A percentile compares a stretch with the other conserved stretches of the same genome.
Evolutionary conservation across 352 stramenopile genomes (phyloP).

Genomic region (Phytophthora pini): DNA sequence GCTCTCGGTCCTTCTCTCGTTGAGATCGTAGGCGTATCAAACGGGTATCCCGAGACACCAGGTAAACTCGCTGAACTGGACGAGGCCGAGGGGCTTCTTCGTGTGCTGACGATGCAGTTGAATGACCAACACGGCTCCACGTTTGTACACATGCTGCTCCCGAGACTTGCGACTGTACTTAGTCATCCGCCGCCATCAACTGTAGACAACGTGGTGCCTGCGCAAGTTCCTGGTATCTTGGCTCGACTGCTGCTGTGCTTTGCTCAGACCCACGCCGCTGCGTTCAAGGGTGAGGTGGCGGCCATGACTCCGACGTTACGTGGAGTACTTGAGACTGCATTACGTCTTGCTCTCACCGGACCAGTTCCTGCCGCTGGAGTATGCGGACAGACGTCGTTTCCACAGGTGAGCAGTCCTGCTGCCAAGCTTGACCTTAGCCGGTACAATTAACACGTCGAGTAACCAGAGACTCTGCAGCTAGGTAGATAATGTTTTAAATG

Average conservation of each 20-base stretch:
- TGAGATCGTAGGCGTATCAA: constrained; percentile 30
- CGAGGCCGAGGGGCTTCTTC: constrained; percentile 56
- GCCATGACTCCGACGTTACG: constrained; percentile 49
- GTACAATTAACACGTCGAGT: constrained; percentile 39
- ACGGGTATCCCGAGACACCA: constrained; percentile 30
- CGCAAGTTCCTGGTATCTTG: constrained; percentile 37
- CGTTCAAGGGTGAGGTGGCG: constrained; percentile 60
- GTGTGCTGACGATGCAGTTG: constrained; percentile 54
- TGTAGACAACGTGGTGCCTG: constrained; percentile 17
- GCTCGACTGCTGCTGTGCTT: constrained; percentile 56
- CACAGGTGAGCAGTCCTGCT: constrained; percentile 3
- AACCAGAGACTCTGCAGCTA: too few relatives aligned
- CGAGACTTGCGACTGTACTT: constrained; percentile 54
- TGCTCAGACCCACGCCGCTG: constrained; percentile 53
- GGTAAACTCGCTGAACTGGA: constrained; percentile 43
- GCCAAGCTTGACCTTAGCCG: constrained; percentile 61
- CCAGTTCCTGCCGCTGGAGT: constrained; percentile 11
- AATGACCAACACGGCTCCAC: constrained; percentile 46
- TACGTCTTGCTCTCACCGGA: constrained; percentile 53
- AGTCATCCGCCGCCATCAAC: constrained; percentile 15
- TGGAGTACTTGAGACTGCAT: constrained; percentile 45
- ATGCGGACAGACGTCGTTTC: constrained; percentile 12
- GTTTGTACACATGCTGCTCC: constrained; percentile 71
- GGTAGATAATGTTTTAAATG: constrained; percentile 13
- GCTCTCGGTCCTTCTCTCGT: constrained; percentile 51